phyloP scores from a whole-genome alignment of 148 eudicot species.

The Rhododendron molle region DNA sequence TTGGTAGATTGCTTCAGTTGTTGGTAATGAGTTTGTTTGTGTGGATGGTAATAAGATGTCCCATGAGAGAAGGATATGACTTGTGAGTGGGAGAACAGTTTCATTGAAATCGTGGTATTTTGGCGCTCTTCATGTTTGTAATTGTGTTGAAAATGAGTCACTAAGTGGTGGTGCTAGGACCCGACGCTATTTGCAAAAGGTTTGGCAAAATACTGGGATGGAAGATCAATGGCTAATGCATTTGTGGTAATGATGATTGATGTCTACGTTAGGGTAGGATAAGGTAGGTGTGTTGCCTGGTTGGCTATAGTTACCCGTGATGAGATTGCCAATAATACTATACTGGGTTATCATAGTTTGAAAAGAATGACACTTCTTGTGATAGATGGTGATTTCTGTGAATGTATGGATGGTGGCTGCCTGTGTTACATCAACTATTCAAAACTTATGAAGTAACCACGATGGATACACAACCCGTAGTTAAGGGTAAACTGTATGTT shows the following conservation, averaged over 20 bases:
- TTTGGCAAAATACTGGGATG: not conserved
- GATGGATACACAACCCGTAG: not conserved
- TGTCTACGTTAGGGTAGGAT: not conserved
- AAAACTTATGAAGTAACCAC: not conserved
- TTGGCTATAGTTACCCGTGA: not conserved
- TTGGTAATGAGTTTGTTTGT: not conserved
- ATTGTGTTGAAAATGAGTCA: not conserved
- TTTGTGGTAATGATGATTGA: not conserved
- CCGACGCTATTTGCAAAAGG: not conserved
- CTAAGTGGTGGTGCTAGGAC: not conserved
- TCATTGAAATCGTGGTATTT: not conserved
- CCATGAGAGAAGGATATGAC: not conserved
- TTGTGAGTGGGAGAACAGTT: not conserved
- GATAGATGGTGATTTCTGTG: not conserved
- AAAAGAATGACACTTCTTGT: not conserved
- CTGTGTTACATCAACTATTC: not conserved
- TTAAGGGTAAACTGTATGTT: not conserved
- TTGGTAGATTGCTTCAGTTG: not conserved
- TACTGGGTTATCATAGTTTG: too few species aligned
- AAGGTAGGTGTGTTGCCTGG: not conserved
- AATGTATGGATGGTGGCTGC: not conserved
- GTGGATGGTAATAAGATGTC: not conserved
- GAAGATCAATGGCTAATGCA: not conserved
- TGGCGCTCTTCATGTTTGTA: not conserved
- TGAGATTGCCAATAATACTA: not conserved